Percentiles rank a stretch among this genome's conserved stretches.
These are phyloP conservation scores for Phaeophleospora eucalypticola DNA, from an alignment of 2,329 filamentous ascomycete species.

Conservation along the genomic window DNA sequence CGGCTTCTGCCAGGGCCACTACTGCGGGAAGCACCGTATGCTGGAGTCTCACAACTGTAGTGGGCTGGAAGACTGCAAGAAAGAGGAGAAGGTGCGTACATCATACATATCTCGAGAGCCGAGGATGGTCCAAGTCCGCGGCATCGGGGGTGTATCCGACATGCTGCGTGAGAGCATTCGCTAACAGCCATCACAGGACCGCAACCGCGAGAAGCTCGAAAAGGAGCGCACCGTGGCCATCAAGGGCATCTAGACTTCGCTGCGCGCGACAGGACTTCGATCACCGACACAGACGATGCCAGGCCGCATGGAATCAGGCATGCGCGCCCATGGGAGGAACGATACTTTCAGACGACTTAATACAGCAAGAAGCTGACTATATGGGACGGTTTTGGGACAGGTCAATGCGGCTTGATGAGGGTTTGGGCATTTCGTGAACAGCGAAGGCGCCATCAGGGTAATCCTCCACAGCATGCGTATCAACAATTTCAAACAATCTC, in stretches of 20 bases:
- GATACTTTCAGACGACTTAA: background rate
- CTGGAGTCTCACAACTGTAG: constrained; percentile 92
- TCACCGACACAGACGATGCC: background rate
- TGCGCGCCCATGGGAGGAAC: constrained; percentile 6
- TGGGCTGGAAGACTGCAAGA: constrained; percentile 94
- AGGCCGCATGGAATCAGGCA: constrained; percentile 5
- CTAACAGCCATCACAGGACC: too few species aligned
- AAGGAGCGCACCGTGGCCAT: constrained; percentile 90
- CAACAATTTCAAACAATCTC: background rate
- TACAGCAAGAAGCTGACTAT: background rate
- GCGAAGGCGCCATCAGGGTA: background rate
- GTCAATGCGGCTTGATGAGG: background rate
- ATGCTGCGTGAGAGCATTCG: too few species aligned
- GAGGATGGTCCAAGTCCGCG: too few species aligned
- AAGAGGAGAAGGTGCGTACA: constrained; percentile 66
- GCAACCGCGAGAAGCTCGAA: constrained; percentile 89
- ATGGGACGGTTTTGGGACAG: background rate
- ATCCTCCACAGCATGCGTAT: background rate
- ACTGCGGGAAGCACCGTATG: constrained; percentile 90
- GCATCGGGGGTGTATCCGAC: too few species aligned
- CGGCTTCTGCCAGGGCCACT: constrained; percentile 88
- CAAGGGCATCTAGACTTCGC: constrained; percentile 64
- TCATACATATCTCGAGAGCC: too few species aligned
- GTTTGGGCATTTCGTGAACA: background rate
- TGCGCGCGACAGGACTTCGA: background rate